Conservation (phyloP, 352 stramenopile genomes). For the Phytophthora pini region DNA sequence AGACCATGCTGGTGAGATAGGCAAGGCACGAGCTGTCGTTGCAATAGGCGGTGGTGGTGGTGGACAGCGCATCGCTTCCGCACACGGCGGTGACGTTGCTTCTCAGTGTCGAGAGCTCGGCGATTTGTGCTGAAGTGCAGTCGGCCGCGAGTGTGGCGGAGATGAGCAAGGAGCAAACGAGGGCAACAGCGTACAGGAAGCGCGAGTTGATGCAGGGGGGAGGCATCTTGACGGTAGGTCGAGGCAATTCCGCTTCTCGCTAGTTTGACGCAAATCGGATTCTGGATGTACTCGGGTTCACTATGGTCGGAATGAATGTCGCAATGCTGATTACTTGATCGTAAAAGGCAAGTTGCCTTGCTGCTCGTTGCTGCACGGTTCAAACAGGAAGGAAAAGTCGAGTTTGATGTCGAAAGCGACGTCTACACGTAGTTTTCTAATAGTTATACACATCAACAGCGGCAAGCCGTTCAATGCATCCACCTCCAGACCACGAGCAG, state of each 20-base stretch:
- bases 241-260: not conserved
- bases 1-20: conserved; percentile 27
- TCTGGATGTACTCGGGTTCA: conserved; percentile 3
- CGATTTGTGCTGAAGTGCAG: conserved; percentile 34
- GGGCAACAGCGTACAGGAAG: not conserved
- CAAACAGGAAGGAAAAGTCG: not conserved
- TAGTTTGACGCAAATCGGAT: conserved; percentile 16
- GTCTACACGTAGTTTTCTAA: not conserved
- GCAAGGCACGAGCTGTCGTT: conserved; percentile 28
- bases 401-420: not conserved
- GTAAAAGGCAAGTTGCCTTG: conserved; percentile 7
- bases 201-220: not conserved
- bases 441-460: conserved; percentile 4
- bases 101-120: conserved; percentile 26
- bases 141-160: conserved; percentile 14
- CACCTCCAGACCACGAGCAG: conserved; percentile 10
- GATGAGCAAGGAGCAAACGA: conserved; percentile 7
- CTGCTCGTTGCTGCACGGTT: no score
- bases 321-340: conserved; percentile 23
- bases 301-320: conserved; percentile 6
- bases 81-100: conserved; percentile 37
- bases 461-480: conserved; percentile 4
- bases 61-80: conserved; percentile 34
- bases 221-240: not conserved
- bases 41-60: conserved; percentile 24